Base-by-base conservation (phyloP, 1,139 yeast species). In the Yamadazyma aaseri region DNA sequence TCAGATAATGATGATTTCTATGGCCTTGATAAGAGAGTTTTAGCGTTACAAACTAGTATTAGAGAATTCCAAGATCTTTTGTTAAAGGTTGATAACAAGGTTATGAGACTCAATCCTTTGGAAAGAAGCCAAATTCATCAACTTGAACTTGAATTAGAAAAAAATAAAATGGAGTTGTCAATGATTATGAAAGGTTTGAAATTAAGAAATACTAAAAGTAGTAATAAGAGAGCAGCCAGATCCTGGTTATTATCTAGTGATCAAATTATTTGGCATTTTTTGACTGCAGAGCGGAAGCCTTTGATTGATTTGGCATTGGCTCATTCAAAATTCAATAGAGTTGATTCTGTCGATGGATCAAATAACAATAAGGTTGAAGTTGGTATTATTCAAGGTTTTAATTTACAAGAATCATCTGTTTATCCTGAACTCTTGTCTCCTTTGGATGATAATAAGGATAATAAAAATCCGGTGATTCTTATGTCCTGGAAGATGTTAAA, bases 391-490 rank as follows among this genome's bases (percentile, higher is more conserved):
- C 87, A 83, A 50, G 90, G 87, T 0, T 73, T 81, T 48, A 86
- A 86, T 49, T 60, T 85, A 39, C 78, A 76, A 33, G 62, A 65
- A n/a, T 60, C 72, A 17, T 75, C 86, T 0, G 55, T 71, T 1
- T 86, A 81, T 50, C 92, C 95, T 0, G 89, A 86, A 42, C 59
- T 92, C 26, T 60, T 90, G 21, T 65, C 82, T 0, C 90, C 92
- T 2, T 65, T 53, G 6, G 37, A 53, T 20, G 56, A 52, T 2
- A 35, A 32, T 6, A 13, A 16, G 10, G 35, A 38, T 12, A 21
- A 35, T 3, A 29, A 32, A 5, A 34, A 33, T 10, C 72, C 78
- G 1, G 50, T 86, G 44, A 63, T 86, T 9, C 58, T 65, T 23
- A 63, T 84, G 33, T 65, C 70, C 11, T 89, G 97, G 97, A 72